Percentiles rank a stretch among this genome's conserved stretches.
Evolutionary conservation across 2,329 filamentous ascomycete genomes (phyloP).

Genomic region (Xylariaceae sp.): DNA sequence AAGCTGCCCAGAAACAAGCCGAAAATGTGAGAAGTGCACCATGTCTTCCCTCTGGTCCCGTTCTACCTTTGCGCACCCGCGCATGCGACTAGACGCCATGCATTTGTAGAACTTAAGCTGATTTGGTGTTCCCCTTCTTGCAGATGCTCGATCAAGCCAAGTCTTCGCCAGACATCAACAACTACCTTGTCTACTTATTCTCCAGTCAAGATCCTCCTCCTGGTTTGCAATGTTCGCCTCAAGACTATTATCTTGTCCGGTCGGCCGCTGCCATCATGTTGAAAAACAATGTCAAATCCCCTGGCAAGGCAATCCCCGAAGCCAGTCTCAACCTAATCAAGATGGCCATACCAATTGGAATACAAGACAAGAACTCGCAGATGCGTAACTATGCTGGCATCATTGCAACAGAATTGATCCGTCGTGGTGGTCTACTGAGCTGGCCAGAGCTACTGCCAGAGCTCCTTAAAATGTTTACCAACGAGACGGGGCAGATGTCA

Average conservation of each 20-base stretch:
- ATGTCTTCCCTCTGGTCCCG: slow-evolving; percentile 24
- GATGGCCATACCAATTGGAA: slow-evolving; percentile 75
- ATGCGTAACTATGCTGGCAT: slow-evolving; percentile 91
- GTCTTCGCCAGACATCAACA: slow-evolving; percentile 89
- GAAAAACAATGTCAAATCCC: slow-evolving; percentile 86
- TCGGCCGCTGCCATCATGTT: slow-evolving; percentile 91
- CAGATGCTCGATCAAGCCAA: slow-evolving; percentile 95
- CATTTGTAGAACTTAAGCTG: slow-evolving; percentile 25
- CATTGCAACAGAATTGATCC: slow-evolving; percentile 91
- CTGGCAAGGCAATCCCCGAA: slow-evolving; percentile 78
- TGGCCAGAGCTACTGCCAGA: slow-evolving; percentile 93
- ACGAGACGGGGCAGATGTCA: slow-evolving; percentile 71
- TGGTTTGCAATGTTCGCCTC: slow-evolving; percentile 63
- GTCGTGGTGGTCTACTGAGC: slow-evolving; percentile 80
- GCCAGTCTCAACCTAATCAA: slow-evolving; percentile 78
- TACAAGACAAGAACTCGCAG: slow-evolving; percentile 82
- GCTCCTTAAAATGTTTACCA: slow-evolving; percentile 78
- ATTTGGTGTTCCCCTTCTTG: slow-evolving; percentile 26
- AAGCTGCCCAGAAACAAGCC: slow-evolving; percentile 83
- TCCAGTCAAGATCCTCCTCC: slow-evolving; percentile 70
- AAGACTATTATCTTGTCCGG: slow-evolving; percentile 77
- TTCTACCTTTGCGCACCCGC: slow-evolving; percentile 28
- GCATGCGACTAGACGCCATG: slow-evolving; percentile 8
- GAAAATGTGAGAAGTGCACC: slow-evolving; percentile 71
- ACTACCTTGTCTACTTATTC: slow-evolving; percentile 93